Evolutionary conservation across 805 yeast genomes (phyloP), one percentile per base, ranked within the genome.

Genomic region (Groenewaldozyma tartarivorans): DNA sequence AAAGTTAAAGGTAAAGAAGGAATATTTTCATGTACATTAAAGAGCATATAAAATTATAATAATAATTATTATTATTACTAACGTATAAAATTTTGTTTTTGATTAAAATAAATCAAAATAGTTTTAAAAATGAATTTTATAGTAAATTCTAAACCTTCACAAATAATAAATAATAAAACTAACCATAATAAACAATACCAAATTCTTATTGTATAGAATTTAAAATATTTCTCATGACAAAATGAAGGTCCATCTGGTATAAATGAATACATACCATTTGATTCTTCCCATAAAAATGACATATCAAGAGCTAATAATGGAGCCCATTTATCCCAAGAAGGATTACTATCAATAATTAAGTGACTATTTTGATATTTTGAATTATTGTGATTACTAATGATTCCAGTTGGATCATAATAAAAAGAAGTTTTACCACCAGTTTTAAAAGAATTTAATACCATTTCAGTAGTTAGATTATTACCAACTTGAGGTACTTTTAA

Each of bases 1-100:
- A 68, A 73, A 40, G 67, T 72, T 15, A 45, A 43, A n/a, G 80
- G 81, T 22, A 75, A 90, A 59, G 85, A 83, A 61, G 85, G 85
- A 44, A 67, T 85, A 48, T 75, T 69, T 13, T 9, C 11, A 7
- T 24, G 29, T 24, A 24, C 29, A 7, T 24, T 32, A 32, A 24
- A 24, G 13, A n/a, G 16, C 32, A 29, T 29, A 17, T 29, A 29
- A 15, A 29, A 29, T n/a, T n/a, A n/a, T n/a, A n/a, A n/a, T n/a
- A n/a, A n/a, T n/a, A n/a, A n/a, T n/a, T n/a, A n/a, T n/a, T n/a
- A n/a, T n/a, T n/a, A n/a, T n/a, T n/a, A n/a, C n/a, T n/a, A n/a
- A n/a, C n/a, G n/a, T n/a, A n/a, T n/a, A n/a, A n/a, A n/a, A n/a
- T n/a, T n/a, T n/a, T n/a, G n/a, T n/a, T n/a, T n/a, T n/a, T n/a